Evolutionary conservation across 306 rosid genomes (phyloP).

Genomic region (Prunus dulcis): DNA sequence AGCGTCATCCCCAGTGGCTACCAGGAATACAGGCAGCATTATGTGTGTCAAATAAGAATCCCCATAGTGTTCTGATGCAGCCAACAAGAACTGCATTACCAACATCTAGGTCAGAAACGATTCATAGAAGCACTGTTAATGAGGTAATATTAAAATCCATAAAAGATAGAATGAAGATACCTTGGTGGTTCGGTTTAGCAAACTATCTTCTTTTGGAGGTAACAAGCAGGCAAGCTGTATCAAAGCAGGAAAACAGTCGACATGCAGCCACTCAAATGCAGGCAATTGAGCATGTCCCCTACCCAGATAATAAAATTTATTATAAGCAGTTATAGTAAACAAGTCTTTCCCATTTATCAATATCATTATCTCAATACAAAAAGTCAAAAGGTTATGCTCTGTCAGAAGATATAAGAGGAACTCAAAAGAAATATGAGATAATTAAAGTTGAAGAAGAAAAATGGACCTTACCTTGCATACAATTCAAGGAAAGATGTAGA

Average conservation of each 20-base stretch:
- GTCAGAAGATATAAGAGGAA: neutral
- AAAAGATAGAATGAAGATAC: conserved; percentile 34
- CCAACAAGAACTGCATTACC: conserved; percentile 75
- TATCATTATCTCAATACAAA: conserved; percentile 15
- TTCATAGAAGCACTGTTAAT: conserved; percentile 15
- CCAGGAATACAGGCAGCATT: conserved; percentile 82
- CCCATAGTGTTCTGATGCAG: conserved; percentile 76
- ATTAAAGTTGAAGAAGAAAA: neutral
- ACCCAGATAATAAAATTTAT: conserved; percentile 29
- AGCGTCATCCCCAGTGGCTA: conserved; percentile 75
- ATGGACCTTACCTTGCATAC: conserved; percentile 66
- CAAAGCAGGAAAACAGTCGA: conserved; percentile 81
- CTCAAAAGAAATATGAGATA: neutral
- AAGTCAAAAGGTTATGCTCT: conserved; percentile 17
- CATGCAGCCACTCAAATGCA: conserved; percentile 94
- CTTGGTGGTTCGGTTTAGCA: conserved; percentile 75
- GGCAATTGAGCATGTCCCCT: conserved; percentile 84
- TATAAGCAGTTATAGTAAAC: conserved; percentile 24
- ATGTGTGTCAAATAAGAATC: conserved; percentile 74
- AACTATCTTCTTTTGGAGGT: conserved; percentile 87
- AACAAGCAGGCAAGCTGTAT: conserved; percentile 76
- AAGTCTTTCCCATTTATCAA: conserved; percentile 22
- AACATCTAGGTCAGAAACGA: conserved; percentile 29
- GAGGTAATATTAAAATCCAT: neutral
- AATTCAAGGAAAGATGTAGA: conserved; percentile 73